These are phyloP conservation scores for Trichothecium sympodiale DNA, from an alignment of 2,329 filamentous ascomycete species.

Conservation along the genomic window DNA sequence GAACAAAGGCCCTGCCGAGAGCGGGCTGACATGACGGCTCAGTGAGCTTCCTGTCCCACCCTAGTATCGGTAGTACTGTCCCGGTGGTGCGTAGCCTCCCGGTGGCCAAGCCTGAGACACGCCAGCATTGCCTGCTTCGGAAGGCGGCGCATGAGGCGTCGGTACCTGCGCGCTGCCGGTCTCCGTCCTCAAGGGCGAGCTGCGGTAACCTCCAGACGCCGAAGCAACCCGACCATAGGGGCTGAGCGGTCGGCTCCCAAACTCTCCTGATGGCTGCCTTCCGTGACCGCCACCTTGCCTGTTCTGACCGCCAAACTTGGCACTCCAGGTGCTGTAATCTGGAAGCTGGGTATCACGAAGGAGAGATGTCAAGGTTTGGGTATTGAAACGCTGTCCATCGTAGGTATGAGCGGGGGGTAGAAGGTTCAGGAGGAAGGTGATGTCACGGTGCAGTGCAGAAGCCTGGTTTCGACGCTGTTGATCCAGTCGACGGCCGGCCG, in stretches of 20 bases:
- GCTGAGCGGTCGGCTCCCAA: constrained; percentile 31
- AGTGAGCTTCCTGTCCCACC: not conserved
- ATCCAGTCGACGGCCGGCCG: constrained; percentile 73
- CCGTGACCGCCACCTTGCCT: constrained; percentile 22
- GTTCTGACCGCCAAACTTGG: constrained; percentile 24
- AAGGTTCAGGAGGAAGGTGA: constrained; percentile 56
- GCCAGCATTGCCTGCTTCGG: constrained; percentile 6
- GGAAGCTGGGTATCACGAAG: constrained; percentile 59
- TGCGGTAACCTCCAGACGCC: constrained; percentile 33
- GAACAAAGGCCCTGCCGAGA: too few relatives aligned
- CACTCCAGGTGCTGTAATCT: constrained; percentile 44
- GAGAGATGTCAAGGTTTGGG: constrained; percentile 61
- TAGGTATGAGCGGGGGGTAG: constrained; percentile 67
- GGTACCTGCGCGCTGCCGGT: constrained; percentile 18
- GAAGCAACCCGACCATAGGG: constrained; percentile 34
- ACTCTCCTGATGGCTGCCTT: constrained; percentile 32
- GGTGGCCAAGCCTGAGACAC: constrained; percentile 17
- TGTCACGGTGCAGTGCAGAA: constrained; percentile 61
- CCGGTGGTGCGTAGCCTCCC: constrained; percentile 18
- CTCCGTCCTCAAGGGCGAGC: constrained; percentile 39
- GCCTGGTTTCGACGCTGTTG: constrained; percentile 57
- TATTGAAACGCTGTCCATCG: constrained; percentile 56
- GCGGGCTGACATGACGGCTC: too few relatives aligned
- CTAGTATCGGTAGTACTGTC: constrained; percentile 25
- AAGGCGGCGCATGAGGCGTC: constrained; percentile 12